A percentile compares a stretch with the other conserved stretches of the same genome.
Evolutionary conservation across 225 moss, liverwort and hornwort genomes (phyloP).

Genomic region (Polytrichum commune): DNA sequence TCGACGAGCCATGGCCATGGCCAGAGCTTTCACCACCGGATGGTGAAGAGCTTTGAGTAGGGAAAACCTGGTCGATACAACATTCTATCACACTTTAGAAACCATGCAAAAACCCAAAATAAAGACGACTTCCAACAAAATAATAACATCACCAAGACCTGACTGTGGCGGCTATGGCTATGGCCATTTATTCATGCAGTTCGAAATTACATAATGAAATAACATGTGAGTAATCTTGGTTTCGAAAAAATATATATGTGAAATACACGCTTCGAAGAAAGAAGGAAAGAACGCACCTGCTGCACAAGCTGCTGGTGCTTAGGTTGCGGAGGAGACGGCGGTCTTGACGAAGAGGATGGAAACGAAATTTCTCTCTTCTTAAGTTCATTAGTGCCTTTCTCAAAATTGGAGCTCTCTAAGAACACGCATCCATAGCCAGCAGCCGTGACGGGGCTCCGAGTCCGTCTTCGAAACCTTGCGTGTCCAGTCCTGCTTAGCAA

Average conservation of each 20-base stretch:
- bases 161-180: too few relatives aligned
- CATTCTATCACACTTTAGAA: too few relatives aligned
- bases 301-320: slow-evolving; percentile 16
- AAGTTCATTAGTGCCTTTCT: slow-evolving; percentile 14
- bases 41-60: slow-evolving; percentile 14
- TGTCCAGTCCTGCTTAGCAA: slow-evolving; percentile 58
- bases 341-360: slow-evolving; percentile 16
- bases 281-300: slow-evolving; percentile 21
- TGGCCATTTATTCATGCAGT: too few relatives aligned
- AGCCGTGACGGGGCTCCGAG: slow-evolving; percentile 16
- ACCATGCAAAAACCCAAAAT: too few relatives aligned
- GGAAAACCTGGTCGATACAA: slow-evolving; percentile 24
- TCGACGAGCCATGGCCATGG: slow-evolving; percentile 16
- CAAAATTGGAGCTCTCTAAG: slow-evolving; percentile 37
- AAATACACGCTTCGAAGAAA: not conserved
- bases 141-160: too few relatives aligned
- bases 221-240: too few relatives aligned
- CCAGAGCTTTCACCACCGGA: slow-evolving; percentile 19
- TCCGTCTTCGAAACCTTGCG: slow-evolving; percentile 49
- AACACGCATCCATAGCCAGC: slow-evolving; percentile 29
- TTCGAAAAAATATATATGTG: not conserved
- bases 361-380: slow-evolving; percentile 20
- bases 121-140: too few relatives aligned
- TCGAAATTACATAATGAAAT: too few relatives aligned
- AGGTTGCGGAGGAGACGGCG: slow-evolving; percentile 26